Evolutionary conservation across 2,329 filamentous ascomycete genomes (phyloP), one percentile per base, ranked within the genome.

Genomic region (Penicillium sp.): DNA sequence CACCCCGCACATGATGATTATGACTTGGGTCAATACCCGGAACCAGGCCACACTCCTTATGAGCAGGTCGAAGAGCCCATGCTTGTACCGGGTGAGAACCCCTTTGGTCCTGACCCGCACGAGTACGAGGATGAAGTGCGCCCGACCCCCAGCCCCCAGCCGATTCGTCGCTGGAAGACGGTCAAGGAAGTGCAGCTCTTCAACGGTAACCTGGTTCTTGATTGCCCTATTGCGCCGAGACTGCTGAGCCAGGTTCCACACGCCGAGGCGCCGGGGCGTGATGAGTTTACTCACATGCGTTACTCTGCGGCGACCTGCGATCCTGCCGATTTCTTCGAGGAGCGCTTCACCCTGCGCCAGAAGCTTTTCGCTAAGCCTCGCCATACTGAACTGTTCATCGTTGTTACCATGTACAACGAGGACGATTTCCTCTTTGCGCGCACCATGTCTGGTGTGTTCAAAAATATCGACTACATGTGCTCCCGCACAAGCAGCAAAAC

Each of bases 381-480:
- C 51, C 90, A 96, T 69, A 97, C 93, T 0, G 93, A 97, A 77
- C 80, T 97, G 1, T 97, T 97, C 75, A 96, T 97, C 67, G 93
- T 92, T 32, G 86, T 97, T 50, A 97, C 93, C 54, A 97, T 97
- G 93, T 99, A 99, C 79, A 99, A 99, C 70, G 94, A 99, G 70
- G 93, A 99, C 72, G 94, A 99, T 67, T 87, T 97, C 62, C 81
- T 97, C 56, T 97, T 99, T 71, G 92, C 94, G 22, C 87, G 94
- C 40, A 97, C 94, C 4, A 91, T 99, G 91, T 90, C 88, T 47
- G 94, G 94, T 73, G 92, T 99, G 5, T 93, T 97, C 81, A 97
- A 99, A 79, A 99, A 99, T 73, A 91, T 99, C 64, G 93, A 97
- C 73, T 92, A 93, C 80, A 97, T 99, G 90, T 97, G 94, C 75